Evolutionary conservation across 2,329 filamentous ascomycete genomes (phyloP), one percentile per base, ranked within the genome.

Genomic region (Aspergillus sp.): DNA sequence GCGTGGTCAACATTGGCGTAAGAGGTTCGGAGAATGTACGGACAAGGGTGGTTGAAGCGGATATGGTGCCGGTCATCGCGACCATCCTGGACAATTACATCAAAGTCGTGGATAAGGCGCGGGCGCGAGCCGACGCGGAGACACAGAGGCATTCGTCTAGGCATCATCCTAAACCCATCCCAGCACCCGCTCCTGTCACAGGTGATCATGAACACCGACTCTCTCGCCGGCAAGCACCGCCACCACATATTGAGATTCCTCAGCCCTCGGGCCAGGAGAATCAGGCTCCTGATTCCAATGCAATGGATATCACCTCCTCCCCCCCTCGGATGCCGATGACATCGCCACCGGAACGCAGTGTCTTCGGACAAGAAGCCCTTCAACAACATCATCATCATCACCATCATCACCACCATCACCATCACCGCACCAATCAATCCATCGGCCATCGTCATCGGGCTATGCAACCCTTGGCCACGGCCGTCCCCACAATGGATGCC

Each of bases 1-100:
- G 93, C 69, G 90, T 97, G 55, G 93, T 98, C 66, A 98, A 98
- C 70, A 97, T 98, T 64, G 93, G 93, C 49, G 91, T 98, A 51
- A 83, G 93, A 58, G 93, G 93, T 51, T 96, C 93, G 10, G 93
- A 98, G 73, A 84, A 82, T 57, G 93, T 98, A 50, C 83, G 93
- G 59, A 97, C 93, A 49, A 81, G 93, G 56, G 91, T 98, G 2
- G 93, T 98, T 45, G 93, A 98, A 73, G 93, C 93, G 53, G 93
- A 98, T 70, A 96, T 98, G 88, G 93, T 98, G 3, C 93, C 93
- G 2, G 93, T 98, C 60, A 96, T 98, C 61, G 93, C 93, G 47
- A 97, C 93, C 43, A 95, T 98, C 46, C 82, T 98, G 51, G 90
- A 96, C 72, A 97, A 97, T 71, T 98, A 98, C 72, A 91, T 96